A percentile compares a stretch with the other conserved stretches of the same genome.
Evolutionary conservation across 1,139 yeast species (phyloP).

Genomic region (Scheffersomyces parashehatae): DNA sequence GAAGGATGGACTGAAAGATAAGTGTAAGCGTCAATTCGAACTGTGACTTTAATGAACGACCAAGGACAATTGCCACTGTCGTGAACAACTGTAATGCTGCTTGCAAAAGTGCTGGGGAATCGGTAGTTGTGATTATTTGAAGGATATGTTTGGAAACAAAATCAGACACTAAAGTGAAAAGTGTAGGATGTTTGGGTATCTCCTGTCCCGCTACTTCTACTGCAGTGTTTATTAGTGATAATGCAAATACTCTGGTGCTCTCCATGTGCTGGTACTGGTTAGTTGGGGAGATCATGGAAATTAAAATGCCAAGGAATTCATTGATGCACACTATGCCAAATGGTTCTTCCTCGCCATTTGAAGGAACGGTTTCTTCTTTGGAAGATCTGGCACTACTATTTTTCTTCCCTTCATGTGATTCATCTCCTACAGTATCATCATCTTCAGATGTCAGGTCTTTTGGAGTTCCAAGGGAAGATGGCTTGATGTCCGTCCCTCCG

Average conservation of each 20-base stretch:
- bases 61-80: slow-evolving; percentile 62
- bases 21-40: slow-evolving; percentile 65
- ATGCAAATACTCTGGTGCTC: slow-evolving; percentile 79
- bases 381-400: background rate
- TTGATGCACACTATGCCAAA: slow-evolving; percentile 69
- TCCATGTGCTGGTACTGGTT: slow-evolving; percentile 86
- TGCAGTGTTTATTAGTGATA: slow-evolving; percentile 73
- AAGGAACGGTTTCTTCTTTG: background rate
- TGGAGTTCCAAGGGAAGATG: slow-evolving; percentile 12
- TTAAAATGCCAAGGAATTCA: slow-evolving; percentile 70
- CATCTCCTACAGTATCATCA: slow-evolving; percentile 1
- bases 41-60: slow-evolving; percentile 61
- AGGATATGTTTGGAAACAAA: slow-evolving; percentile 81
- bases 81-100: slow-evolving; percentile 76
- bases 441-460: slow-evolving; percentile 7
- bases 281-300: slow-evolving; percentile 83
- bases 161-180: slow-evolving; percentile 71
- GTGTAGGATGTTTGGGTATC: slow-evolving; percentile 64
- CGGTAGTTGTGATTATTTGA: slow-evolving; percentile 73
- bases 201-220: slow-evolving; percentile 79
- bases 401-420: background rate
- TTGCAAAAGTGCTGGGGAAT: slow-evolving; percentile 66
- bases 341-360: slow-evolving; percentile 37
- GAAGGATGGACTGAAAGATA: slow-evolving; percentile 55
- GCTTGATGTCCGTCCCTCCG: slow-evolving; percentile 32